Conservation (phyloP, 179 eudicot species). For the Sideroxylon spinosum region DNA sequence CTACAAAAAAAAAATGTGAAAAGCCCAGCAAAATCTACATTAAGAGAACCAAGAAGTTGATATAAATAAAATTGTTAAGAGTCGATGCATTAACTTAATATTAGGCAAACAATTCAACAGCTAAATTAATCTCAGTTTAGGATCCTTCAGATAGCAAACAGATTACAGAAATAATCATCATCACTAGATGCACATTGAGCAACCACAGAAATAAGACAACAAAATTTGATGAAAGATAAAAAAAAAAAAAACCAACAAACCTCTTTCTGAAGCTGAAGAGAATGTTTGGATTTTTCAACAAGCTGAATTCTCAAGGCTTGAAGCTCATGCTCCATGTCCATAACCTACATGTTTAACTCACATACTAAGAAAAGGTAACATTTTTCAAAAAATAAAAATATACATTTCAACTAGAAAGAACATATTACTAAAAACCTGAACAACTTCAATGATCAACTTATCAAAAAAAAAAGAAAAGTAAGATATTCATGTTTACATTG, state of each 20-base stretch:
- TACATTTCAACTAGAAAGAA: not conserved
- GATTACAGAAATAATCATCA: not conserved
- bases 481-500: not conserved
- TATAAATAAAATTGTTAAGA: too few species aligned
- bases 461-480: not conserved
- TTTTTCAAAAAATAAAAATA: not conserved
- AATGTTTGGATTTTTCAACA: conserved; percentile 76
- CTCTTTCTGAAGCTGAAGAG: conserved; percentile 88
- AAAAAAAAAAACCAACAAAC: conserved; percentile 27
- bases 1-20: not conserved
- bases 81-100: not conserved
- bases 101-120: not conserved
- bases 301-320: conserved; percentile 87
- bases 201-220: not conserved
- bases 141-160: not conserved
- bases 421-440: not conserved
- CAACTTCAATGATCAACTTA: too few species aligned
- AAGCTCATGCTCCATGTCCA: conserved; percentile 99
- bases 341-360: conserved; percentile 47
- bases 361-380: not conserved
- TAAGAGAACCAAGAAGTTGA: too few species aligned
- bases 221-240: not conserved
- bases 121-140: not conserved
- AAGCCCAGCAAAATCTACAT: too few species aligned
- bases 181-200: not conserved